Evolutionary conservation across 148 eudicot genomes (phyloP).

Genomic region (Rhododendron molle): DNA sequence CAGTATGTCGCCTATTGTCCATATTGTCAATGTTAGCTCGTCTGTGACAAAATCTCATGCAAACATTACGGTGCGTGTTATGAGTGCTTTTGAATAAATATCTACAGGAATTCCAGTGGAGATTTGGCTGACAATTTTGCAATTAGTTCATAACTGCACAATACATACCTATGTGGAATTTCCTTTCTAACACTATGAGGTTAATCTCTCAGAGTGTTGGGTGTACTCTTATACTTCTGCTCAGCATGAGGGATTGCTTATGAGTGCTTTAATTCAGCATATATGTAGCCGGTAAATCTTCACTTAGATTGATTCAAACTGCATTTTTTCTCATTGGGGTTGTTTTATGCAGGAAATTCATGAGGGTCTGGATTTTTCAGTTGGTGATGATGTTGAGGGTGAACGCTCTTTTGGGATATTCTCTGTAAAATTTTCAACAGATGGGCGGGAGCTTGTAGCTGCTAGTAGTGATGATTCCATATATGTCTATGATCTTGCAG

Average conservation of each 20-base stretch:
- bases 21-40: conserved; percentile 70
- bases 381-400: conserved; percentile 33
- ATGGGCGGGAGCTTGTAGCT: conserved; percentile 89
- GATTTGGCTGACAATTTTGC: background rate
- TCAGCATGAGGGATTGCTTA: background rate
- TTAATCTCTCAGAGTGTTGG: background rate
- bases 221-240: background rate
- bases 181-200: background rate
- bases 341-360: conserved; percentile 67
- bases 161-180: background rate
- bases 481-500: conserved; percentile 74
- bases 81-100: background rate
- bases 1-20: conserved; percentile 81
- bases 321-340: background rate
- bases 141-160: background rate
- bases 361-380: conserved; percentile 76
- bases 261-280: background rate
- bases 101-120: background rate
- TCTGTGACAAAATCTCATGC: conserved; percentile 66
- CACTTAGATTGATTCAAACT: background rate
- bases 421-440: conserved; percentile 78
- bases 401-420: conserved; percentile 67
- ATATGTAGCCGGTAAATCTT: background rate
- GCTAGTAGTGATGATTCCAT: conserved; percentile 67
- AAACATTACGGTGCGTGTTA: conserved; percentile 65